Base-by-base conservation (phyloP, 805 yeast genomes). In the Brettanomyces bruxellensis region DNA sequence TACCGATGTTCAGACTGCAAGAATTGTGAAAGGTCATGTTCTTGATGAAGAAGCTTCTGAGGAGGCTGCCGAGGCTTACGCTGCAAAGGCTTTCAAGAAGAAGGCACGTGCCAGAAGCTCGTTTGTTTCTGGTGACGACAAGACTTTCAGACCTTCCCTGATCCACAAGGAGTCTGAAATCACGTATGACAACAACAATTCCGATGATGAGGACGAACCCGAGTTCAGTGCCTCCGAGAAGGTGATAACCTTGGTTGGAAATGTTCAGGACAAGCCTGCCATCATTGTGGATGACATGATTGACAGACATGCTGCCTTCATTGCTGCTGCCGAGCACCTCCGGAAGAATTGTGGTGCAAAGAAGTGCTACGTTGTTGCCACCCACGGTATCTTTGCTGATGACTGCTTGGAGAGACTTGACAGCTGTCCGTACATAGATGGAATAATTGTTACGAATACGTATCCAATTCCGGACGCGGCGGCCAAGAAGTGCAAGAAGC, bases 241-340 rank as follows among this genome's bases (percentile, higher is more conserved):
- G 66, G 76, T 91, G 59, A 93, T 93, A 61, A 93, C 99, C 12
- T 74, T 93, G 47, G 99, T 93, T 40, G 99, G 99, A 51, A 95
- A 91, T 62, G 99, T 93, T 44, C 81, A 86, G 54, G 84, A 81
- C 56, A 86, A 86, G 65, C 86, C 95, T 5, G 98, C 97, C 18
- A 86, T 93, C 54, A 86, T 93, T 49, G 73, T 93, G 49, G 99
- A 93, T 68, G 99, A 93, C 64, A 87, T 93, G 95, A 84, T 93
- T 57, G 99, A 93, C 63, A 88, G 93, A 62, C 96, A 96, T 40
- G 82, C 83, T 52, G 81, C 95, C 8, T 91, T 90, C 62, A 85
- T 93, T 52, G 91, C 97, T 30, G 99, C 99, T 39, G 99, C 99
- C 34, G 99, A 93, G 69, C 99, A 93, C 69, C 79, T 95, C 64